Conservation (phyloP, 768 basidiomycete species). For the Mycena rebaudengoi region DNA sequence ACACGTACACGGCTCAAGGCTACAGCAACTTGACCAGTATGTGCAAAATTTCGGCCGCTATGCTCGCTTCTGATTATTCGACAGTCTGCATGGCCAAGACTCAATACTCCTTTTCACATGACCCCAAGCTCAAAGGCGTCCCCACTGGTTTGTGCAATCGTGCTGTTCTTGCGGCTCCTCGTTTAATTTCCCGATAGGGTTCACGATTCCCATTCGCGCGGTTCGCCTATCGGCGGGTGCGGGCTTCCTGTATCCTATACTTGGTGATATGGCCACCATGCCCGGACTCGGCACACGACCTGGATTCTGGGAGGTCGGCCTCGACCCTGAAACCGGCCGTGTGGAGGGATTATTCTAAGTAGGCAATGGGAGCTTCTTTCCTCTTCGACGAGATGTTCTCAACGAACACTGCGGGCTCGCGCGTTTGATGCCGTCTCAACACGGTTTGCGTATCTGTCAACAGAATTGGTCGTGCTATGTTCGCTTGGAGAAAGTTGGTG, state of each 20-base stretch:
- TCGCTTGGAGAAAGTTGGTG: background rate
- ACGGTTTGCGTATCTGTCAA: constrained; percentile 16
- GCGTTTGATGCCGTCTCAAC: constrained; percentile 27
- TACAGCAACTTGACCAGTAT: constrained; percentile 80
- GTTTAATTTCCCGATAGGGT: constrained; percentile 57
- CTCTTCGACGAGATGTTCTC: constrained; percentile 30
- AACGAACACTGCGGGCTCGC: constrained; percentile 30
- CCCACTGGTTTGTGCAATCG: constrained; percentile 66
- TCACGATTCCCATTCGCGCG: constrained; percentile 90
- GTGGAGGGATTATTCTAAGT: constrained; percentile 87
- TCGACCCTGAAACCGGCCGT: constrained; percentile 80
- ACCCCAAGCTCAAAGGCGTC: constrained; percentile 89
- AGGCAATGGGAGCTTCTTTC: background rate
- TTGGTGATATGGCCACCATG: constrained; percentile 99
- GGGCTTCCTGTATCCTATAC: constrained; percentile 93
- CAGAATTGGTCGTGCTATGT: constrained; percentile 9
- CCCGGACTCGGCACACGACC: constrained; percentile 94
- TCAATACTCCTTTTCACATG: constrained; percentile 96
- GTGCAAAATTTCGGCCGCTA: constrained; percentile 35
- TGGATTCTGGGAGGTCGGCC: constrained; percentile 91
- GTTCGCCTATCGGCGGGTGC: constrained; percentile 92
- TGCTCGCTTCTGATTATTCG: constrained; percentile 14
- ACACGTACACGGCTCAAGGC: constrained; percentile 92
- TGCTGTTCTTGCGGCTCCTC: background rate
- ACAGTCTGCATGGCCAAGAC: constrained; percentile 97